Base-by-base conservation (phyloP, 805 yeast species). In the Teunomyces barrocoloradensis region DNA sequence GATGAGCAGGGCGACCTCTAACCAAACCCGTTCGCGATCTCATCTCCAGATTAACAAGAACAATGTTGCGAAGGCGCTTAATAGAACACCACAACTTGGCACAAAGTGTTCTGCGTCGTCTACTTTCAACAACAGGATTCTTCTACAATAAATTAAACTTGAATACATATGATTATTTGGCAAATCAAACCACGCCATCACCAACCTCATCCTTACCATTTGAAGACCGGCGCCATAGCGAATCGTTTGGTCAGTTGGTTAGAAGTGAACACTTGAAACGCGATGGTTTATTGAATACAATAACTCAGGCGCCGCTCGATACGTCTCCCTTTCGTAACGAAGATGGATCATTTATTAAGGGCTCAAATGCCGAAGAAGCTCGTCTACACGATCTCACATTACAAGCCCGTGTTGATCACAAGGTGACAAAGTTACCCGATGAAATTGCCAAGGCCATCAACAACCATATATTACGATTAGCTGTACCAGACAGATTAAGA, bases 401-500 rank as follows among this genome's bases (percentile, higher is more conserved):
- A 4, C 53, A 60, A 39, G 95, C 85, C 0, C 71, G 83, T 48
- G 74, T 76, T 9, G 79, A 78, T 37, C 73, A 82, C 43, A 57
- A 63, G 2, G 82, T 80, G 44, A 62, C 84, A 4, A 65, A 64
- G 43, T 59, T 90, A 13, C 95, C 95, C 0, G 66, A 68, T 1
- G 67, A 60, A 3, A 71, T 90, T 3, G 67, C 89, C 1, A 71
- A 76, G 30, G 75, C 78, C 0, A 85, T 90, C 36, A 77, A 81
- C 50, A 78, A 85, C 53, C 78, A 87, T 56, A 84, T 90, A 47
- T 57, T 85, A 46, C 69, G 78, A 6, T 64, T 74, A n/a, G 75
- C 82, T 41, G 66, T 75, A 3, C 96, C 96, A 0, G 84, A 77
- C 53, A 72, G 76, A 37, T 62, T 90, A 41, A 74, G 91, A 47